Conservation (phyloP, 768 basidiomycete genomes). For the Lactarius sp. region DNA sequence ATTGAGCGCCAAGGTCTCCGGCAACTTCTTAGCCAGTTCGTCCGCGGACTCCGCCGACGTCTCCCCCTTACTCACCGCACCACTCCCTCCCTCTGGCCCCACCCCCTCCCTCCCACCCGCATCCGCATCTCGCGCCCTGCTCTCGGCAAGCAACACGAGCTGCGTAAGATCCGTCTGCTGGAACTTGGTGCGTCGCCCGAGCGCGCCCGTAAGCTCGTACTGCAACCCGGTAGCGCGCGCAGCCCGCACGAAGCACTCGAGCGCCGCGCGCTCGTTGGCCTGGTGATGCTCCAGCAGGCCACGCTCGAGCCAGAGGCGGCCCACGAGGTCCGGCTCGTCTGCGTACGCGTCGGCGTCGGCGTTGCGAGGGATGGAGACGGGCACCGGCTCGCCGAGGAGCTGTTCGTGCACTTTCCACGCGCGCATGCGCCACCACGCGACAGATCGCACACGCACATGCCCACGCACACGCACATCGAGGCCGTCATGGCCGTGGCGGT, state of each 20-base stretch:
- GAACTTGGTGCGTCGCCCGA: slow-evolving; percentile 92
- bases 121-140: slow-evolving; percentile 37
- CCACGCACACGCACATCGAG: slow-evolving; percentile 32
- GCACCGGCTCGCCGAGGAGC: slow-evolving; percentile 78
- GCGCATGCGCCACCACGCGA: slow-evolving; percentile 82
- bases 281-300: slow-evolving; percentile 79
- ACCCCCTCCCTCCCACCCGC: slow-evolving; percentile 2
- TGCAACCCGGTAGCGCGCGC: slow-evolving; percentile 72
- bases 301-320: slow-evolving; percentile 65
- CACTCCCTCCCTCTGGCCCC: slow-evolving; percentile 7
- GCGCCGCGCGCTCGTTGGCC: slow-evolving; percentile 70
- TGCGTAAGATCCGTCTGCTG: slow-evolving; percentile 83
- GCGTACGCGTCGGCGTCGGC: slow-evolving; percentile 33
- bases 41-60: slow-evolving; percentile 55
- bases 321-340: slow-evolving; percentile 58
- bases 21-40: slow-evolving; percentile 37
- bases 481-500: no score
- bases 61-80: slow-evolving; percentile 9
- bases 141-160: slow-evolving; percentile 90
- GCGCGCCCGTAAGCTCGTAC: slow-evolving; percentile 88
- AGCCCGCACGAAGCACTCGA: slow-evolving; percentile 71
- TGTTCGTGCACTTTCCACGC: slow-evolving; percentile 66
- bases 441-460: slow-evolving; percentile 40
- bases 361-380: slow-evolving; percentile 39
- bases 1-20: slow-evolving; percentile 80